These are phyloP conservation scores for Nothopassalora personata DNA, from an alignment of 2,329 filamentous ascomycete genomes.

Conservation along the genomic window DNA sequence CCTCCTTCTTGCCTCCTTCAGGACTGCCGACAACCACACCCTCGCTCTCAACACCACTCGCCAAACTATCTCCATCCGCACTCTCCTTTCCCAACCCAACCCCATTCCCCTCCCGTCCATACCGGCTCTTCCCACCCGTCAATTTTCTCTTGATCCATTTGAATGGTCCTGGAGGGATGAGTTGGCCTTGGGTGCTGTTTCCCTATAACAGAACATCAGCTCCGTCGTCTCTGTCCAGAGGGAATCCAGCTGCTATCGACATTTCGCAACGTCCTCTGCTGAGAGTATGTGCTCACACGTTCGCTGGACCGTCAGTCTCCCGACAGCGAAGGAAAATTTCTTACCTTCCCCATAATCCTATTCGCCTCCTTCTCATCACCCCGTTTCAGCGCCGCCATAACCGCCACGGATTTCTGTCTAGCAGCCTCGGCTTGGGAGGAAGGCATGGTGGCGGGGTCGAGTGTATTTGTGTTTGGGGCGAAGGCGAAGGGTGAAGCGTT, in stretches of 20 bases:
- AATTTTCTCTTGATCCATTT: conserved; percentile 9
- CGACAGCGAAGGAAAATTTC: no score
- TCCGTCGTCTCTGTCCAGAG: no score
- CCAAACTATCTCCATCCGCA: conserved; percentile 4
- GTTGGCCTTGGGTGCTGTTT: neutral
- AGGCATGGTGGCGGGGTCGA: conserved; percentile 2
- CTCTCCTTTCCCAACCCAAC: neutral
- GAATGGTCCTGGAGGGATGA: neutral
- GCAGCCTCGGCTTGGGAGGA: conserved; percentile 2
- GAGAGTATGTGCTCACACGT: neutral
- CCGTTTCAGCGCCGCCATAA: conserved; percentile 6
- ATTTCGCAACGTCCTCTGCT: neutral
- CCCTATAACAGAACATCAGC: neutral
- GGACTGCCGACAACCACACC: neutral
- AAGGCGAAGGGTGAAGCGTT: neutral
- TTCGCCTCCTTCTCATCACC: conserved; percentile 5
- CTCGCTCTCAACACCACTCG: conserved; percentile 4
- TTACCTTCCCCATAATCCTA: neutral
- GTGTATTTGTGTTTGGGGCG: conserved; percentile 1
- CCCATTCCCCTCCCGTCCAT: neutral
- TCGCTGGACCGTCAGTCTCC: no score
- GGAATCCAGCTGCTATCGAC: no score
- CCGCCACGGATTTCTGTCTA: conserved; percentile 2
- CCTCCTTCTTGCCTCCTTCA: neutral
- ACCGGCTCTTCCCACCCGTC: neutral